Evolutionary conservation across 345 rosid genomes (phyloP), one percentile per base, ranked within the genome.

Genomic region (Eucalyptus coolabah): DNA sequence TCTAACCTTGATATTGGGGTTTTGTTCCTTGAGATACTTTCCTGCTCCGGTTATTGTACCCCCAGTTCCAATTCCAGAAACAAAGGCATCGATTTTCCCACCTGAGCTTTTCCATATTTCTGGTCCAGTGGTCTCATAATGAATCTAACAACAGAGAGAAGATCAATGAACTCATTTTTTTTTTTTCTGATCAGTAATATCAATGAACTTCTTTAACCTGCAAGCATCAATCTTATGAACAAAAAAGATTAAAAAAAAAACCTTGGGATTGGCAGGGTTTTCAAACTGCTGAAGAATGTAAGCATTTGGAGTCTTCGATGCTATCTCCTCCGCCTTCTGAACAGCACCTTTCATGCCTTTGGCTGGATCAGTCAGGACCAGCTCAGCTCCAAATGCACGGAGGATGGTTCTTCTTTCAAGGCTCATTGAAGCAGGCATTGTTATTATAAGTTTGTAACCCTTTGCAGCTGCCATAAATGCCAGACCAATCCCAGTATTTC

Each of bases 391-490:
- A 89, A 96, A 95, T 88, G 94, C 98, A 83, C 93, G 94, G 87
- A 96, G 98, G 88, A 96, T 93, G 91, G 94, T 96, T 93, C 97
- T 94, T 94, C 98, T 95, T 90, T 96, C 98, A n/a, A 95, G 91
- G 90, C 98, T 96, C 98, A 96, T 94, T 32, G 97, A 93, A 89
- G 98, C 92, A 87, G 98, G 98, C 98, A 96, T 96, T 42, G 96
- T 94, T 80, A 96, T 93, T 72, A 96, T 95, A 63, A 95, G 95
- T 87, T 83, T 95, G 92, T 96, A 96, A 80, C 98, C 95, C 92
- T 94, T 96, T 26, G 95, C 96, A 67, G 98, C 97, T 42, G 97
- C 97, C 91, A 94, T 92, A 90, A 96, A 96, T 86, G 98, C 98
- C 93, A 96, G 90, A 80, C 97, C 96, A 40, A 95, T 95, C 88